A percentile compares a stretch with the other conserved stretches of the same genome.
phyloP scores from a whole-genome alignment of 108 stramenopile species.

The Aurantiochytrium sp. region DNA sequence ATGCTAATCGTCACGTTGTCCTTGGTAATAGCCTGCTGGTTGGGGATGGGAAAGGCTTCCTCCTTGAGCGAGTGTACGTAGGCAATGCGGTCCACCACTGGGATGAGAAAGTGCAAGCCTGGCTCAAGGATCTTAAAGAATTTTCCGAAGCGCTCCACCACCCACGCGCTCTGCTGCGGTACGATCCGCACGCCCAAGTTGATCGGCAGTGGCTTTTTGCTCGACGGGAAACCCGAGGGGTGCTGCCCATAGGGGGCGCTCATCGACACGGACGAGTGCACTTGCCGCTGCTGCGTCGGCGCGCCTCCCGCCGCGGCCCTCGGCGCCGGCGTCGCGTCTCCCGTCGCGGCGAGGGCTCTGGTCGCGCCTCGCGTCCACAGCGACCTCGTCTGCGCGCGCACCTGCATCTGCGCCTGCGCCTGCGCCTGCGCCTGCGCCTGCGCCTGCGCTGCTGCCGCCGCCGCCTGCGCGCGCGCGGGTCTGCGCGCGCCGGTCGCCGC shows the following conservation, averaged over 20 bases:
- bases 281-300: neutral
- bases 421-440: too few relatives aligned
- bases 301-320: too few relatives aligned
- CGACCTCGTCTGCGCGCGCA: neutral
- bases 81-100: conserved; percentile 21
- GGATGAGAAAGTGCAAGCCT: conserved; percentile 23
- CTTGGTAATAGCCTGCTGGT: conserved; percentile 25
- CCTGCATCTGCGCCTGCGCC: too few relatives aligned
- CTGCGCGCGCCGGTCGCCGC: too few relatives aligned
- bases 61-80: conserved; percentile 29
- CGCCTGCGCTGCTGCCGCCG: too few relatives aligned
- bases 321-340: too few relatives aligned
- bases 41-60: conserved; percentile 11
- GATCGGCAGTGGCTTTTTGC: neutral
- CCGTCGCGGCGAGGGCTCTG: neutral
- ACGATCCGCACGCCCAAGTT: conserved; percentile 17
- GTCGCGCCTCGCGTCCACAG: neutral
- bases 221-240: neutral
- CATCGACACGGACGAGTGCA: neutral
- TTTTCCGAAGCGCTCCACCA: conserved; percentile 27
- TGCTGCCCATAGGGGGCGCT: neutral
- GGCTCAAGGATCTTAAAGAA: conserved; percentile 20
- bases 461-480: too few relatives aligned
- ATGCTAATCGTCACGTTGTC: conserved; percentile 28
- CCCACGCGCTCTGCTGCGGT: conserved; percentile 26